A percentile compares a stretch with the other conserved stretches of the same genome.
phyloP scores from a whole-genome alignment of 1,284 basidiomycete genomes.

The Sphagnurus paluster region DNA sequence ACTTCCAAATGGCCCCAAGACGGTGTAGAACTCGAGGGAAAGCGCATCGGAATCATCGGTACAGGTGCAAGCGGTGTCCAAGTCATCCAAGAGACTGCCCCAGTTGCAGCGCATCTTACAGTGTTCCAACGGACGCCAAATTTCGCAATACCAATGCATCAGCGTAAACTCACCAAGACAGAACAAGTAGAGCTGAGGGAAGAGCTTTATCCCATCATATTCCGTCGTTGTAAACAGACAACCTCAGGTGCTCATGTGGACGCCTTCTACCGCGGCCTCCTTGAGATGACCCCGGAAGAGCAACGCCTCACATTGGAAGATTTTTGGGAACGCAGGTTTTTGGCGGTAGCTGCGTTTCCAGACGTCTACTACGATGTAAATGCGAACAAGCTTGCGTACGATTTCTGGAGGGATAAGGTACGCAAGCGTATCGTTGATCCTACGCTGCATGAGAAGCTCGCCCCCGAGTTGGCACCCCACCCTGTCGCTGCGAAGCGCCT shows the following conservation, averaged over 20 bases:
- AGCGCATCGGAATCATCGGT: slow-evolving; percentile 26
- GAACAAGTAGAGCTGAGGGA: slow-evolving; percentile 22
- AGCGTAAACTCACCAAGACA: slow-evolving; percentile 13
- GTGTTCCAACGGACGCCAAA: slow-evolving; percentile 31
- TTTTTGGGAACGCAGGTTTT: slow-evolving; percentile 21
- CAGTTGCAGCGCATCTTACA: slow-evolving; percentile 23
- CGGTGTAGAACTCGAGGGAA: slow-evolving; percentile 22
- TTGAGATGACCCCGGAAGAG: slow-evolving; percentile 22
- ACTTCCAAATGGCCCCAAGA: slow-evolving; percentile 24
- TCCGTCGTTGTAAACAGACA: slow-evolving; percentile 23
- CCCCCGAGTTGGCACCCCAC: slow-evolving; percentile 23
- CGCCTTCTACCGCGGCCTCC: slow-evolving; percentile 7
- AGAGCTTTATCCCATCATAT: slow-evolving; percentile 20
- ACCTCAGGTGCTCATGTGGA: slow-evolving; percentile 22
- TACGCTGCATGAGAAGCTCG: slow-evolving; percentile 25
- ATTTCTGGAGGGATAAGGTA: slow-evolving; percentile 27
- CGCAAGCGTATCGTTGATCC: slow-evolving; percentile 20
- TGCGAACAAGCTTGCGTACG: slow-evolving; percentile 23
- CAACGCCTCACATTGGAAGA: slow-evolving; percentile 22
- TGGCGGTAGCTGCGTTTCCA: slow-evolving; percentile 20
- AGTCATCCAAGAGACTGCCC: slow-evolving; percentile 26
- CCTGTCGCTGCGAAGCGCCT: slow-evolving; percentile 26
- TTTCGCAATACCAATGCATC: slow-evolving; percentile 24
- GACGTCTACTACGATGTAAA: slow-evolving; percentile 20
- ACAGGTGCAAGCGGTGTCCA: slow-evolving; percentile 30